Percentiles rank a stretch among this genome's conserved stretches.
Conservation (phyloP, 805 yeast genomes). For the Candida sanyiensis region DNA sequence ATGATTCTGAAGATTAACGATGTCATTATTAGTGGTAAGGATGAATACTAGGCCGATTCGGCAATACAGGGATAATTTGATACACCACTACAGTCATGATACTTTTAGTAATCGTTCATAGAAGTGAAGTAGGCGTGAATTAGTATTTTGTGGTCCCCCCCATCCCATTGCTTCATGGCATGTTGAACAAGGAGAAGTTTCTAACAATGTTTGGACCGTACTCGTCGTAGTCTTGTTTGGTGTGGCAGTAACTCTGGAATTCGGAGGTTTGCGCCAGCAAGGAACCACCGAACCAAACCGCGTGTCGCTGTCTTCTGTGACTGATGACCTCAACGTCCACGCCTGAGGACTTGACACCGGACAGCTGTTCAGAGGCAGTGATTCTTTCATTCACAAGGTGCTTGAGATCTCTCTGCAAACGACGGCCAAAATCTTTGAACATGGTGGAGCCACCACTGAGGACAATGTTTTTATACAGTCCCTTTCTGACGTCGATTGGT, state of each 20-base stretch:
- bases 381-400: slow-evolving; percentile 85
- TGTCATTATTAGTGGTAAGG: slow-evolving; percentile 87
- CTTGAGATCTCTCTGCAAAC: slow-evolving; percentile 92
- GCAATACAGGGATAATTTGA: not conserved
- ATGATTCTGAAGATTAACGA: slow-evolving; percentile 97
- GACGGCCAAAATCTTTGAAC: slow-evolving; percentile 97
- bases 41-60: slow-evolving; percentile 49
- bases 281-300: slow-evolving; percentile 99
- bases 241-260: slow-evolving; percentile 92
- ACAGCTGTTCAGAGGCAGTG: slow-evolving; percentile 64
- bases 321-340: slow-evolving; percentile 95
- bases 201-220: slow-evolving; percentile 97
- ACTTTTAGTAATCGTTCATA: not conserved
- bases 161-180: too few species aligned
- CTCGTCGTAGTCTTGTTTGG: slow-evolving; percentile 96
- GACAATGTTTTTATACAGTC: slow-evolving; percentile 90
- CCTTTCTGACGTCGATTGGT: slow-evolving; percentile 97
- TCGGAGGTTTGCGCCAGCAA: slow-evolving; percentile 95
- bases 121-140: slow-evolving; percentile 1
- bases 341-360: slow-evolving; percentile 70
- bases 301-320: slow-evolving; percentile 96
- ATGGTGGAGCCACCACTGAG: slow-evolving; percentile 97
- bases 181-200: slow-evolving; percentile 90
- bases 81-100: not conserved
- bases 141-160: not conserved